Evolutionary conservation across 1,284 basidiomycete genomes (phyloP), one percentile per base, ranked within the genome.

Genomic region (Cutaneotrichosporon sp.): DNA sequence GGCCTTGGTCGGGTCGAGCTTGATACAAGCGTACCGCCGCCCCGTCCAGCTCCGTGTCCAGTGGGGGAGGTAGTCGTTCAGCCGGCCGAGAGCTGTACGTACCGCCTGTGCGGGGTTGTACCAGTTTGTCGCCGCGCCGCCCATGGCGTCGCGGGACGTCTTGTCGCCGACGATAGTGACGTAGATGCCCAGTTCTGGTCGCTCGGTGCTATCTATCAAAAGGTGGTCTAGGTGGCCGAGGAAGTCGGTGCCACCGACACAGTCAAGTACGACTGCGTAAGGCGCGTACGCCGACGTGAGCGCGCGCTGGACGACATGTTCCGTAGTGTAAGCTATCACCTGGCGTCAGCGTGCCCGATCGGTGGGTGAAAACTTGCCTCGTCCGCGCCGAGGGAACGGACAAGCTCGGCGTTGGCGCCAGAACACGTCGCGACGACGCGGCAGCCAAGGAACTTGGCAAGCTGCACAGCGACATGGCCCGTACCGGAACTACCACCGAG

Each of bases 401-500:
- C 76, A 35, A 80, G 75, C 0, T 76, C 73, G 20, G 72, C 70
- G 53, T 85, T 86, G 20, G 30, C 30, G 20, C 45, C 34, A 20
- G 45, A 46, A 46, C 82, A 83, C 4, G 78, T 81, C 1, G 79
- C 78, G 13, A 80, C 76, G 1, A 86, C 83, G 9, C 68, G 78
- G 38, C 80, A 78, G 1, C 82, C 82, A 55, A 78, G 76, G 2
- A 78, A 76, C 60, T 84, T 84, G 3, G 84, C 83, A 15, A 86
- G 72, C 62, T 86, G 84, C 38, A 86, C 81, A 0, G 82, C 84
- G 54, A 79, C 79, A 17, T 77, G 75, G 0, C 85, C 86, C 2
- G 85, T 84, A 4, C 80, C 72, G 2, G 82, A 80, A 17, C 80
- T 82, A 0, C 83, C 85, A 0, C 86, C 85, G 42, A 85, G 82